Base-by-base conservation (phyloP, 176 grass and related monocot species). In the Eleusine indica region DNA sequence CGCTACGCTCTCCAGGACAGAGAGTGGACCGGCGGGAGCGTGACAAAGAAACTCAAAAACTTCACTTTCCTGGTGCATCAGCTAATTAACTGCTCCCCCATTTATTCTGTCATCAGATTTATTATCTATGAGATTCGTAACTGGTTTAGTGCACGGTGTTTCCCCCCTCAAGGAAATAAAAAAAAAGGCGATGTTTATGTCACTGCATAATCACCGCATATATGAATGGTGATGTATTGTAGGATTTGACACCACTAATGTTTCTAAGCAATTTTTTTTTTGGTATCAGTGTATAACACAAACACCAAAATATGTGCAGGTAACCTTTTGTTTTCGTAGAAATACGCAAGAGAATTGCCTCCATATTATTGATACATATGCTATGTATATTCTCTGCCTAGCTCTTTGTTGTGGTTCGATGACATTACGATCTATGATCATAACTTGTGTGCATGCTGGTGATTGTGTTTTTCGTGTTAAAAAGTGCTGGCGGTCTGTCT, bases 41-140 rank as follows among this genome's bases (percentile, higher is more conserved):
- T 35, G 74, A 73, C 49, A 61, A 57, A 79, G 19, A 66, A 75
- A 85, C 9, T 2, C 21, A 0, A 3, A 77, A 13, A 57, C 75
- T 40, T 74, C 75, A 7, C 70, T 88, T 76, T 75, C 80, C 3
- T 18, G 4, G 19, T 25, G 21, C 38, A 54, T 76, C 66, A 47
- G 17, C 41, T 42, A 25, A 60, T 15, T 52, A 75, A 22, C 42
- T 41, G 29, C 68, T 78, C 79, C 53, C 32, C 28, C 63, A 40
- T 72, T 65, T 48, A 54, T 54, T 49, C 22, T 21, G 18, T 58
- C 39, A 38, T 6, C 1, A 3, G 1, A 70, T 73, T 63, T 29
- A 63, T 25, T 61, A 15, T 69, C 65, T 57, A 19, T 9, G 1
- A 12, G 78, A n/a, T 60, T 44, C 16, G 16, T 13, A 39, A n/a